Percentiles rank a stretch among this genome's conserved stretches.
Evolutionary conservation across 164 flowering plant species (phyloP).

Genomic region (Tetracentron sinense): DNA sequence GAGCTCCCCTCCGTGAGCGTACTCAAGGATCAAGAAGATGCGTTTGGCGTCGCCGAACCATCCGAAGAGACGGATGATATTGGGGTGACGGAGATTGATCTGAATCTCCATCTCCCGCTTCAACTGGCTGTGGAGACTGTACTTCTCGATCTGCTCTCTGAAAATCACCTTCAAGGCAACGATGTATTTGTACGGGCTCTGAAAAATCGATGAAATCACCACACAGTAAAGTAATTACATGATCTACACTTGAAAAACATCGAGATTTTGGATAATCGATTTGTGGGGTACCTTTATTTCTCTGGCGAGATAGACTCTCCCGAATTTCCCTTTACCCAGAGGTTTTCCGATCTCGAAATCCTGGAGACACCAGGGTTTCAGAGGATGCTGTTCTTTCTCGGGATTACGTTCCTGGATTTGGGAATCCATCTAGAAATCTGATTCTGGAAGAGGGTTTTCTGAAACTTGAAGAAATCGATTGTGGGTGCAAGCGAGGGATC

Average conservation of each 20-base stretch:
- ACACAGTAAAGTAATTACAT: too few species aligned
- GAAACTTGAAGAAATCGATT: too few species aligned
- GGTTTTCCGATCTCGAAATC: constrained; percentile 93
- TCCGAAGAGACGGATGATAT: constrained; percentile 74
- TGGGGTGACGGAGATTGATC: constrained; percentile 65
- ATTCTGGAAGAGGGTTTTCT: too few species aligned
- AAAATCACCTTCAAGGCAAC: constrained; percentile 86
- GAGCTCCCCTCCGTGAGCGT: constrained; percentile 83
- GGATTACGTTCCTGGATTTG: constrained; percentile 9
- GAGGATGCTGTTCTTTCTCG: constrained; percentile 1
- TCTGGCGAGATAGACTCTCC: constrained; percentile 81
- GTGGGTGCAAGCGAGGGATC: too few species aligned
- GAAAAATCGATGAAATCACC: too few species aligned
- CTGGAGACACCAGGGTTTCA: constrained; percentile 18
- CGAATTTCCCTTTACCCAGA: constrained; percentile 88
- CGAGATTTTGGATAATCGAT: not conserved
- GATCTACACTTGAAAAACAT: too few species aligned
- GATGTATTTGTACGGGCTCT: constrained; percentile 60
- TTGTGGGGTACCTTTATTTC: constrained; percentile 51
- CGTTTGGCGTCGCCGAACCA: constrained; percentile 86
- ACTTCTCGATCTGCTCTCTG: constrained; percentile 76
- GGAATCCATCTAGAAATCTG: not conserved
- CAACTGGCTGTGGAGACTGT: constrained; percentile 65
- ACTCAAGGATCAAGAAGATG: constrained; percentile 83
- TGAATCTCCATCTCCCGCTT: constrained; percentile 91